Percentiles rank a stretch among this genome's conserved stretches.
Conservation (phyloP, 768 basidiomycete species). For the Lactifluus subvellereus region DNA sequence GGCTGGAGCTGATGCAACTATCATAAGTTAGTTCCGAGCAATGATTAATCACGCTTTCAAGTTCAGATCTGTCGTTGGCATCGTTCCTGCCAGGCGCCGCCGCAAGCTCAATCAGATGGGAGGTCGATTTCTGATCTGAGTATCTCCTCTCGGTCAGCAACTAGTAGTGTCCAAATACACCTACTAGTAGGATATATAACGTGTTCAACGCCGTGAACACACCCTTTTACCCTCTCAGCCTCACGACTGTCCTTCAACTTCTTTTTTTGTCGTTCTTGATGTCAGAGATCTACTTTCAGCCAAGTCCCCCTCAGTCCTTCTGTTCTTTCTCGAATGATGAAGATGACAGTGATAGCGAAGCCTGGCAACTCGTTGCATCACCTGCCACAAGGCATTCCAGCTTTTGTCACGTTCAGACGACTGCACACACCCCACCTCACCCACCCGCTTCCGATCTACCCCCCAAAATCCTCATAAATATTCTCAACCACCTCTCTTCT, state of each 20-base stretch:
- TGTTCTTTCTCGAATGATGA: constrained; percentile 77
- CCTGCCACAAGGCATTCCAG: constrained; percentile 42
- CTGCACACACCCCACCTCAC: constrained; percentile 29
- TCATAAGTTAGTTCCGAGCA: too few species aligned
- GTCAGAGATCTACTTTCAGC: constrained; percentile 33
- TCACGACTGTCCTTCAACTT: neutral
- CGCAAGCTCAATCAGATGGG: too few species aligned
- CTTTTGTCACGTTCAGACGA: constrained; percentile 22
- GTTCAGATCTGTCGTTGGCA: too few species aligned
- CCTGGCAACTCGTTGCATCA: constrained; percentile 37
- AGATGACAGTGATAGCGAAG: constrained; percentile 47
- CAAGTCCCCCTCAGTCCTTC: constrained; percentile 55
- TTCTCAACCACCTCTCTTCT: constrained; percentile 76
- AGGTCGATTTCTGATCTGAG: too few species aligned
- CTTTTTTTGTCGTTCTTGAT: constrained; percentile 1
- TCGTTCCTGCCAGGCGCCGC: too few species aligned
- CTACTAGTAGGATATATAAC: neutral
- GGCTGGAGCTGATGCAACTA: too few species aligned
- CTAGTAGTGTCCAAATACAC: neutral
- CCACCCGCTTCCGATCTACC: constrained; percentile 68
- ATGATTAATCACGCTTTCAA: too few species aligned
- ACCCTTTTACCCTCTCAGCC: neutral
- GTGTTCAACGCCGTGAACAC: neutral
- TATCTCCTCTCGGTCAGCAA: too few species aligned
- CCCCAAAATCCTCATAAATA: constrained; percentile 87